Evolutionary conservation across 805 yeast genomes (phyloP).

Genomic region (Brettanomyces anomalus): DNA sequence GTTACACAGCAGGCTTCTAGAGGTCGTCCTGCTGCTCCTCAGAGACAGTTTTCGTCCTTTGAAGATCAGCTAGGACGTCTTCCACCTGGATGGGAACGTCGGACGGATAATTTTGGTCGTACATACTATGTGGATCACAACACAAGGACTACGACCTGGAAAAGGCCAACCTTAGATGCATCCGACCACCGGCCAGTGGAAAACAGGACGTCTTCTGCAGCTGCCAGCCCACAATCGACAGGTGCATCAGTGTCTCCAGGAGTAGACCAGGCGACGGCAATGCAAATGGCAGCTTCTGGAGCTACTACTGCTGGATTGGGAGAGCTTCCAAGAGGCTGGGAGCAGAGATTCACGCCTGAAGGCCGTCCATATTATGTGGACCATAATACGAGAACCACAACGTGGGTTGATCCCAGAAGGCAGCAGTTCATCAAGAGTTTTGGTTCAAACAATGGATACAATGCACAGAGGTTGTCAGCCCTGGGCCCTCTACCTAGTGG

Average conservation of each 20-base stretch:
- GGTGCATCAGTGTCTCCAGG: constrained; percentile 30
- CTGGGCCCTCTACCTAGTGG: constrained; percentile 97
- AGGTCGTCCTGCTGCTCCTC: constrained; percentile 8
- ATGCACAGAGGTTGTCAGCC: constrained; percentile 96
- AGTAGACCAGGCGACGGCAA: constrained; percentile 32
- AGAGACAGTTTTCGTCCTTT: constrained; percentile 79
- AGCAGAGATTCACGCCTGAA: constrained; percentile 94
- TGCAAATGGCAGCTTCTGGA: constrained; percentile 61
- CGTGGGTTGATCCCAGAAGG: constrained; percentile 99
- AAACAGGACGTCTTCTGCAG: too few relatives aligned
- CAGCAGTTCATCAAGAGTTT: constrained; percentile 96
- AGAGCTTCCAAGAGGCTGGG: constrained; percentile 98
- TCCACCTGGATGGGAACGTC: constrained; percentile 98
- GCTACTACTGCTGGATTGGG: constrained; percentile 95
- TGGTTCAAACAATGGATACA: constrained; percentile 85
- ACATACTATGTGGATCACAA: constrained; percentile 98
- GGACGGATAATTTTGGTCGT: constrained; percentile 95
- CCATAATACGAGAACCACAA: constrained; percentile 98
- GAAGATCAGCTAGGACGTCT: constrained; percentile 95
- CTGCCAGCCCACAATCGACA: not conserved
- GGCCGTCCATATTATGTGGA: constrained; percentile 98
- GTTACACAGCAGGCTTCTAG: not conserved
- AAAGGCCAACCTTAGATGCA: constrained; percentile 81
- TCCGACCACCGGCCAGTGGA: constrained; percentile 59
- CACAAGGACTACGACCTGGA: constrained; percentile 98